These are phyloP conservation scores for Phyllachora maydis DNA, from an alignment of 2,329 filamentous ascomycete species.

Conservation along the genomic window DNA sequence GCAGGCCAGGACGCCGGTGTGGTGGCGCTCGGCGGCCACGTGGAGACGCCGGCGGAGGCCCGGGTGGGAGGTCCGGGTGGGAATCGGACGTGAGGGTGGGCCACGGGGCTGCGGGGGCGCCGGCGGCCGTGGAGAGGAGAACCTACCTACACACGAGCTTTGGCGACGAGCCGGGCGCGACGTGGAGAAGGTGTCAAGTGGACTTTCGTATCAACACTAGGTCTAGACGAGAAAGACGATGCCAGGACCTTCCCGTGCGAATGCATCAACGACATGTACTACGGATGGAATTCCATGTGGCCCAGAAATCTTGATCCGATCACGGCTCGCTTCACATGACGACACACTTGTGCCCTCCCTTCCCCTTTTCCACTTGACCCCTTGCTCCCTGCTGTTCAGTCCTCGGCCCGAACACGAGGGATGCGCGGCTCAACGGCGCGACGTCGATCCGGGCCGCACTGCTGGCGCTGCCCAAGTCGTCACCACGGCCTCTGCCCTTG, in stretches of 20 bases:
- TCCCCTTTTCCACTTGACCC: constrained; percentile 1
- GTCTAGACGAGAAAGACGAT: neutral
- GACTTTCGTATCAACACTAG: neutral
- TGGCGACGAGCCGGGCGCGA: neutral
- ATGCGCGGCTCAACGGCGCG: constrained; percentile 3
- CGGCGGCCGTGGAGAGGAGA: neutral
- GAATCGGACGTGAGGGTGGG: neutral
- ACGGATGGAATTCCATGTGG: neutral
- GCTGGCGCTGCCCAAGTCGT: constrained; percentile 19
- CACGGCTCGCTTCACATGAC: constrained; percentile 6
- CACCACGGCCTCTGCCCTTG: no score
- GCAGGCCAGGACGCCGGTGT: constrained; percentile 14
- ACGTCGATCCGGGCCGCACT: constrained; percentile 14
- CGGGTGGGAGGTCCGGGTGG: no score
- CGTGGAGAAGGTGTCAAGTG: neutral
- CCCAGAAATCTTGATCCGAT: neutral
- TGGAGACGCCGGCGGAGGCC: constrained; percentile 35
- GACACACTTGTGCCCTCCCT: constrained; percentile 5
- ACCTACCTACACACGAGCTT: neutral
- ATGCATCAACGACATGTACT: neutral
- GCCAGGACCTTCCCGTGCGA: neutral
- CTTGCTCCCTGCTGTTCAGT: neutral
- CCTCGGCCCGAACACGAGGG: neutral
- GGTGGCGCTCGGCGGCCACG: constrained; percentile 16
- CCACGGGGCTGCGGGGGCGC: constrained; percentile 1